Evolutionary conservation across 441 rosid species (phyloP), one percentile per base, ranked within the genome.

Genomic region (Macaranga tanarius): DNA sequence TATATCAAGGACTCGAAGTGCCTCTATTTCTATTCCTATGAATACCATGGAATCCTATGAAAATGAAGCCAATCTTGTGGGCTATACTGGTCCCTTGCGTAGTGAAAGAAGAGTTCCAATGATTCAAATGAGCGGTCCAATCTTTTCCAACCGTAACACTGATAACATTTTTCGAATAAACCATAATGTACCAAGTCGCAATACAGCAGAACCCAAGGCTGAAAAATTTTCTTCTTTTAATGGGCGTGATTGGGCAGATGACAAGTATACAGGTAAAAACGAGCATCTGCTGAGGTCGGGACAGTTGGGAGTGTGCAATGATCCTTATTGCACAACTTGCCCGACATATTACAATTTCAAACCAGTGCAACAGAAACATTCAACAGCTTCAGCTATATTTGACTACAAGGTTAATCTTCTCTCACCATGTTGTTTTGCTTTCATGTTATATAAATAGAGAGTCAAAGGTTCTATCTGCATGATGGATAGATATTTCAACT

Each of bases 241-340:
- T 65, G 83, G 73, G 60, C 83, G 71, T 44, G 79, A 75, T 55
- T 82, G 85, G 75, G 23, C 58, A 5, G 81, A 83, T 11, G 84
- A 84, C n/a, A 81, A 71, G 4, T 80, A 80, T 74, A 81, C 77
- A 25, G 61, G 70, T 67, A 89, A 81, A 80, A 91, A 92, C 75
- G 86, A 85, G 59, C 85, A 94, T 86, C 80, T 89, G 65, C 26
- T 84, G 79, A 88, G 90, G 82, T 92, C 97, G 75, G 97, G 99
- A 19, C 92, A 84, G 50, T 67, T 89, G 61, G 97, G 99, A 10
- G 77, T 88, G 90, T 94, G 99, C 79, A 85, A 87, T 80, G 94
- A 90, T 85, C 99, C 95, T 75, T 94, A 92, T 75, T 92, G 97
- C 82, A 94, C 97, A 13, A 89, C 91, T 67, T 94, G 99, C 69